These are phyloP conservation scores for Cyclospora cayetanensis DNA, from an alignment of 169 alveolate species.

Conservation along the genomic window DNA sequence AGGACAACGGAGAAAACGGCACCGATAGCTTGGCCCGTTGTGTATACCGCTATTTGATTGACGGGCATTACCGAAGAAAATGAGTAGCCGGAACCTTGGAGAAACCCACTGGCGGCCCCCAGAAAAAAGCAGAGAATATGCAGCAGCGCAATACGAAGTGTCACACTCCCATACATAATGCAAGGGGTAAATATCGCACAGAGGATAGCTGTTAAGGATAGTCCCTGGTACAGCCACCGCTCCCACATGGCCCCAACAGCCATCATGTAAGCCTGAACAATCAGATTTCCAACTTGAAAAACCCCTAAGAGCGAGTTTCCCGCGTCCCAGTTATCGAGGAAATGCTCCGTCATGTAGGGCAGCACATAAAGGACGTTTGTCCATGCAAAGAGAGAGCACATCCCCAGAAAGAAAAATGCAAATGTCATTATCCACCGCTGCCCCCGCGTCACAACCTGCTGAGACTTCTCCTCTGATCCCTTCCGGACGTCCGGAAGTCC, in stretches of 20 bases:
- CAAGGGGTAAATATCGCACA: neutral
- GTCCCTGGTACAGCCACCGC: neutral
- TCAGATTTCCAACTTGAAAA: slow-evolving; percentile 21
- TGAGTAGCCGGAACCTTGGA: slow-evolving; percentile 65
- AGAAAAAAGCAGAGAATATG: slow-evolving; percentile 29
- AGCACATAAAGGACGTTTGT: slow-evolving; percentile 2
- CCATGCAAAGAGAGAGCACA: slow-evolving; percentile 54
- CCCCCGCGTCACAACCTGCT: neutral
- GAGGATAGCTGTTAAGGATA: neutral
- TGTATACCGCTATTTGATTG: slow-evolving; percentile 19
- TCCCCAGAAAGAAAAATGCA: slow-evolving; percentile 16
- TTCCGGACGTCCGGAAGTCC: too few species aligned
- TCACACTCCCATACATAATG: neutral
- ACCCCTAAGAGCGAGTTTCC: slow-evolving; percentile 53
- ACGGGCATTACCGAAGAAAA: slow-evolving; percentile 6
- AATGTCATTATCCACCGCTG: slow-evolving; percentile 4
- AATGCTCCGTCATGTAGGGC: slow-evolving; percentile 52
- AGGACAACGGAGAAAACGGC: neutral
- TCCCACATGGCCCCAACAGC: neutral
- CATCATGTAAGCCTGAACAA: neutral
- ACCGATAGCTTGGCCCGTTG: slow-evolving; percentile 15
- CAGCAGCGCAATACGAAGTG: neutral
- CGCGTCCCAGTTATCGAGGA: slow-evolving; percentile 15
- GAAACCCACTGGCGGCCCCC: slow-evolving; percentile 31
- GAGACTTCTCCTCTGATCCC: too few species aligned